A percentile compares a stretch with the other conserved stretches of the same genome.
Conservation (phyloP, 2,329 filamentous ascomycete species). For the Scedosporium aurantiacum region DNA sequence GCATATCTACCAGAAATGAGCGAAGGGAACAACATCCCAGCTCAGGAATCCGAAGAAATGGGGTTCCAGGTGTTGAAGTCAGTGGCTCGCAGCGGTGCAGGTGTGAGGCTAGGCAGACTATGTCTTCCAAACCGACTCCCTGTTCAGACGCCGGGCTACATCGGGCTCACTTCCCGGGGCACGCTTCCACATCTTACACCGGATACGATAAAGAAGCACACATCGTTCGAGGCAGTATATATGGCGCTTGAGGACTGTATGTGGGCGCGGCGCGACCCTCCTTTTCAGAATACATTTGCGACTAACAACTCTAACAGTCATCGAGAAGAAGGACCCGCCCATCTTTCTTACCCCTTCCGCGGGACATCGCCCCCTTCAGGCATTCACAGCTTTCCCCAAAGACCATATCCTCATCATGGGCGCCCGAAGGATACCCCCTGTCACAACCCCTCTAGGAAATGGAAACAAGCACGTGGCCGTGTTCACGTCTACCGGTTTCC, state of each 20-base stretch:
- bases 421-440: constrained; percentile 65
- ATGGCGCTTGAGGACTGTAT: constrained; percentile 87
- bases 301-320: constrained; percentile 27
- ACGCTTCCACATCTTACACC: constrained; percentile 80
- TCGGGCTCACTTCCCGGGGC: constrained; percentile 73
- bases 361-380: constrained; percentile 46
- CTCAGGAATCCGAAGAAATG: constrained; percentile 14
- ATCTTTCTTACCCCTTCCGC: constrained; percentile 30
- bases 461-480: constrained; percentile 62
- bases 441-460: constrained; percentile 60
- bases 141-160: constrained; percentile 75
- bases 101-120: constrained; percentile 58
- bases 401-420: constrained; percentile 61
- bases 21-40: neutral
- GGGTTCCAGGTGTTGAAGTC: constrained; percentile 37
- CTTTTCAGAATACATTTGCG: neutral
- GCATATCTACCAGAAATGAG: constrained; percentile 2
- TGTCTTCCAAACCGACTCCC: constrained; percentile 47
- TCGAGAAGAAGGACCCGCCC: constrained; percentile 42
- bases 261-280: constrained; percentile 17
- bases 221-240: constrained; percentile 59
- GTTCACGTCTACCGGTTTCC: constrained; percentile 79
- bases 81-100: constrained; percentile 21
- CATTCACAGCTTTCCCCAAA: constrained; percentile 63
- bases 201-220: constrained; percentile 61